Evolutionary conservation across 2,329 filamentous ascomycete genomes (phyloP).

Genomic region (Fusarium longipes): DNA sequence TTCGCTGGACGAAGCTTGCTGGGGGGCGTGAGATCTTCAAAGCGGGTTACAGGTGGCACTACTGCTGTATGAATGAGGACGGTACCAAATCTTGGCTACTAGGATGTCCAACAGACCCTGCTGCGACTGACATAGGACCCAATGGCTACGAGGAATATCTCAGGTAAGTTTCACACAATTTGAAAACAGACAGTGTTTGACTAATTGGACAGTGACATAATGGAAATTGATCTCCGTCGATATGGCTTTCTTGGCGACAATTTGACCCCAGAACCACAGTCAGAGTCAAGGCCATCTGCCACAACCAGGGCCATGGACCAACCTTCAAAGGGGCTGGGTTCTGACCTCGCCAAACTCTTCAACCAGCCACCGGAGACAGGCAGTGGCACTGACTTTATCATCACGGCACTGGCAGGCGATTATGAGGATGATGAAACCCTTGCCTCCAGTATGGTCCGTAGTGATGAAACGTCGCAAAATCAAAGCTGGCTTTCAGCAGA

Average conservation of each 20-base stretch:
- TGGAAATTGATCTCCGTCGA: constrained; percentile 90
- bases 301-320: constrained; percentile 61
- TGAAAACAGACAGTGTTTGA: constrained; percentile 29
- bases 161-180: constrained; percentile 55
- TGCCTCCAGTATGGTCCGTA: constrained; percentile 61
- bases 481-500: constrained; percentile 71
- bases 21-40: constrained; percentile 95
- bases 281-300: constrained; percentile 62
- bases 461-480: constrained; percentile 56
- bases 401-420: constrained; percentile 87
- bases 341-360: constrained; percentile 87
- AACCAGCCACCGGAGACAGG: constrained; percentile 85
- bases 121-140: constrained; percentile 71
- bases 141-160: constrained; percentile 89
- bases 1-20: constrained; percentile 95
- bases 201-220: constrained; percentile 73
- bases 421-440: constrained; percentile 75
- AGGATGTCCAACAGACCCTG: constrained; percentile 84
- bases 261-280: constrained; percentile 65
- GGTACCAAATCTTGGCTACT: constrained; percentile 97
- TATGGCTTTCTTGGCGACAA: constrained; percentile 92
- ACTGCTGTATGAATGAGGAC: constrained; percentile 94
- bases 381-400: constrained; percentile 88
- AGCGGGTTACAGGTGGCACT: constrained; percentile 95
- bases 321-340: constrained; percentile 77